Conservation (phyloP, 202 grass and related monocot species). For the Sporobolus alterniflorus region DNA sequence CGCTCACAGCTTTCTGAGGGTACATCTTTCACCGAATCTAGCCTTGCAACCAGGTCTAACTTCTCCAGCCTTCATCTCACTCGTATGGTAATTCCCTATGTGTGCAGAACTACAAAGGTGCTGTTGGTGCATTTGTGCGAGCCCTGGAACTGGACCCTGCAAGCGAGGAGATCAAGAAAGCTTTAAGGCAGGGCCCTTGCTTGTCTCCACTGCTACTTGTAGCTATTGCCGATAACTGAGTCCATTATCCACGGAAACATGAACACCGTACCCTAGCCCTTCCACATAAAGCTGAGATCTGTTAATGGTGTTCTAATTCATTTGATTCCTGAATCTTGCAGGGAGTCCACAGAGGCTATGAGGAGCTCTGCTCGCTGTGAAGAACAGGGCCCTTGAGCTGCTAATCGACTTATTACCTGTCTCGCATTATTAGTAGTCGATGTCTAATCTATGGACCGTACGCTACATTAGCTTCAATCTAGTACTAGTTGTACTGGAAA, state of each 20-base stretch:
- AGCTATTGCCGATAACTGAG: no score
- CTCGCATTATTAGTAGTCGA: not conserved
- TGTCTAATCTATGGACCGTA: not conserved
- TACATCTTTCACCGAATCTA: not conserved
- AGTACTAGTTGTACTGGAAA: not conserved
- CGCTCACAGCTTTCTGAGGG: constrained; percentile 36
- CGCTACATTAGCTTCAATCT: not conserved
- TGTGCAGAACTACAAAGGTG: constrained; percentile 16
- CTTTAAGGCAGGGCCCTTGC: not conserved
- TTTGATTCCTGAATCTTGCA: not conserved
- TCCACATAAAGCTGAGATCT: not conserved
- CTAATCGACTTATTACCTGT: not conserved
- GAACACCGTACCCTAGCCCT: no score
- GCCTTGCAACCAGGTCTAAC: not conserved
- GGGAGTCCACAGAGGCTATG: not conserved
- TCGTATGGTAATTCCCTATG: not conserved
- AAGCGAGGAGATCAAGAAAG: constrained; percentile 27
- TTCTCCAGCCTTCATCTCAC: not conserved
- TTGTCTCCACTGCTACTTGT: not conserved
- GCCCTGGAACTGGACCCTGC: constrained; percentile 29
- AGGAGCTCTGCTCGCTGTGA: not conserved
- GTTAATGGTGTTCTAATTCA: not conserved
- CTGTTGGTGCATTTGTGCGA: not conserved
- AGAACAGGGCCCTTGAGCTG: not conserved
- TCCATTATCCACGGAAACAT: no score